Percentiles rank a stretch among this genome's conserved stretches.
Evolutionary conservation across 768 basidiomycete genomes (phyloP).

Genomic region (Panus rudis): DNA sequence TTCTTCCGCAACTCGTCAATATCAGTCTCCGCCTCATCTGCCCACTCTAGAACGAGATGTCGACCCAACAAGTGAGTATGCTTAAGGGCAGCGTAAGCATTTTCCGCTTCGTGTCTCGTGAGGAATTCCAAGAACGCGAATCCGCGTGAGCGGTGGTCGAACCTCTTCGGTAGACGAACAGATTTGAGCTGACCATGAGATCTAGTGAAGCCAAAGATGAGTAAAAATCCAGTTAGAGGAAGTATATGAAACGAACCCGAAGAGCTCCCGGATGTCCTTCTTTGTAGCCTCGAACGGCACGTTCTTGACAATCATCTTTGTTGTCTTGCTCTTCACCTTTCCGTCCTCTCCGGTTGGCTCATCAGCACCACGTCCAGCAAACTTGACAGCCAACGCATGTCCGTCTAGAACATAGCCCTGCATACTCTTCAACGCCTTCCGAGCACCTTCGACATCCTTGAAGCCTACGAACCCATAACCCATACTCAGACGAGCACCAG

Average conservation of each 20-base stretch:
- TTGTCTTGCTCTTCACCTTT: slow-evolving; percentile 52
- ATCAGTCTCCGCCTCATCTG: slow-evolving; percentile 66
- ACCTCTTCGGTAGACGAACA: slow-evolving; percentile 86
- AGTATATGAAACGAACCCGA: slow-evolving; percentile 54
- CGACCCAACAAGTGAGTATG: slow-evolving; percentile 96
- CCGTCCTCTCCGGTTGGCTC: slow-evolving; percentile 34
- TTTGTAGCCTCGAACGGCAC: slow-evolving; percentile 94
- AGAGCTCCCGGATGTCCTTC: slow-evolving; percentile 85
- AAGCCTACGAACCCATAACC: slow-evolving; percentile 97
- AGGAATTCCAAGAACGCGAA: slow-evolving; percentile 97
- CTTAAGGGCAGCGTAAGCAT: slow-evolving; percentile 76
- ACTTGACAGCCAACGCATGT: slow-evolving; percentile 75
- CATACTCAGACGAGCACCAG: slow-evolving; percentile 65
- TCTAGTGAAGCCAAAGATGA: slow-evolving; percentile 31
- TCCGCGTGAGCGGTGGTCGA: slow-evolving; percentile 82
- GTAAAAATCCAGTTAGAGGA: slow-evolving; percentile 2
- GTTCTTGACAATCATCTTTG: slow-evolving; percentile 98
- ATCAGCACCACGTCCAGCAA: slow-evolving; percentile 73
- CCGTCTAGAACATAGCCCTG: slow-evolving; percentile 84
- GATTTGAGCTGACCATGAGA: slow-evolving; percentile 92
- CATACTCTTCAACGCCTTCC: slow-evolving; percentile 67
- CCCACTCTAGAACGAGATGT: slow-evolving; percentile 95
- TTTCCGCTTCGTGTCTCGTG: slow-evolving; percentile 83
- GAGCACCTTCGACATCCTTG: slow-evolving; percentile 64
- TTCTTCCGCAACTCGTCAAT: slow-evolving; percentile 71